Base-by-base conservation (phyloP, 1,139 yeast genomes). In the Candida frijolesensis region DNA sequence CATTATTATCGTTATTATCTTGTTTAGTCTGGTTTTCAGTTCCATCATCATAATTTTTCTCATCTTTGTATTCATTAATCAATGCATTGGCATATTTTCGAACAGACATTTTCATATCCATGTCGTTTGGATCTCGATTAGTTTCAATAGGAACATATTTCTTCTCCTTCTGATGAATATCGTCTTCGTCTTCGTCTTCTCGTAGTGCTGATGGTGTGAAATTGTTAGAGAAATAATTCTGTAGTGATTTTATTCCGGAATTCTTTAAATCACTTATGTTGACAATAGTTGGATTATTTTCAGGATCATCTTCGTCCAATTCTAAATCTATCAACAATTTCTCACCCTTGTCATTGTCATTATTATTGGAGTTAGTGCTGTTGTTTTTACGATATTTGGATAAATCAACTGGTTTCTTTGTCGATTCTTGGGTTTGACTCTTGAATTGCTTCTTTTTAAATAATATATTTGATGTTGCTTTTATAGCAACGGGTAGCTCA, bases 261-360 rank as follows among this genome's bases (percentile, higher is more conserved):
- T 15, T 22, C 19, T 51, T 56, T 9, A 61, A 46, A 7, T 53
- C 60, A 15, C 59, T 56, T 3, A 58, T 39, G 44, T 64, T 60
- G 19, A 57, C 67, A 15, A 64, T 56, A 1, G 59, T 57, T 0
- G 68, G 67, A 35, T 50, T 52, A 42, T 60, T 53, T 30, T 63
- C 67, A 0, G 62, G 62, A 37, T 62, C 62, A 3, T 50, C 52
- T 4, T 54, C 54, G 25, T 58, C 62, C 1, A 51, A 40, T 12
- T 48, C 57, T 10, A 53, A 35, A 8, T 49, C 25, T 16, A 44
- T 40, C 14, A 46, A 37, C 15, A 44, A 49, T 10, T 37, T 37
- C 11, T 35, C 40, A n/a, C 39, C 45, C 6, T 19, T 35, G 1
- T 2, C 12, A 1, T 32, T 15, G 16, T 40, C 29, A 12, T 32